Conservation (phyloP, 345 rosid species). For the Trapa incisa region DNA sequence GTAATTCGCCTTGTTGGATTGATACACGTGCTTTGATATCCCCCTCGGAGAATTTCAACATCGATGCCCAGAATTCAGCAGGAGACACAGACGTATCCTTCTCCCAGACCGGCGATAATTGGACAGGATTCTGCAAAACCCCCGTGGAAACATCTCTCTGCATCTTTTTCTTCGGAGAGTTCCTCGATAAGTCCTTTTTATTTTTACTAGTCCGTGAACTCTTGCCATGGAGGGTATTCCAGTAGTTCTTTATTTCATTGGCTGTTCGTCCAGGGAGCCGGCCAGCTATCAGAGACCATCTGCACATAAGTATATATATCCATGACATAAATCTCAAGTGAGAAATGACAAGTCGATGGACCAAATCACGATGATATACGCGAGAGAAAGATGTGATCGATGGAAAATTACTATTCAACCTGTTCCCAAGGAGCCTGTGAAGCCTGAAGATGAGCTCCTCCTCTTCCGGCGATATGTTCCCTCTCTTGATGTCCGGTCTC, state of each 20-base stretch:
- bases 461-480: slow-evolving; percentile 23
- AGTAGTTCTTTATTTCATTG: slow-evolving; percentile 56
- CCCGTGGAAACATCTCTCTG: background rate
- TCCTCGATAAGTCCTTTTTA: background rate
- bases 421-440: slow-evolving; percentile 24
- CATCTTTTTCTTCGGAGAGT: background rate
- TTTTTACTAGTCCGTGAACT: background rate
- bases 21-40: background rate
- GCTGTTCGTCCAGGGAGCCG: slow-evolving; percentile 54
- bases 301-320: background rate
- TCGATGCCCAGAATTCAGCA: background rate
- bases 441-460: slow-evolving; percentile 27
- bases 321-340: background rate
- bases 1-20: background rate
- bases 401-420: slow-evolving; percentile 3
- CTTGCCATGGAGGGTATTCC: slow-evolving; percentile 39
- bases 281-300: slow-evolving; percentile 52
- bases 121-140: background rate
- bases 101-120: background rate
- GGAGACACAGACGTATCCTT: background rate
- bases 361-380: too few species aligned
- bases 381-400: background rate
- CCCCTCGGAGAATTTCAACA: background rate
- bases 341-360: background rate
- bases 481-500: slow-evolving; percentile 27